These are phyloP conservation scores for Termitomyces sp. DNA, from an alignment of 768 basidiomycete species.

Conservation along the genomic window DNA sequence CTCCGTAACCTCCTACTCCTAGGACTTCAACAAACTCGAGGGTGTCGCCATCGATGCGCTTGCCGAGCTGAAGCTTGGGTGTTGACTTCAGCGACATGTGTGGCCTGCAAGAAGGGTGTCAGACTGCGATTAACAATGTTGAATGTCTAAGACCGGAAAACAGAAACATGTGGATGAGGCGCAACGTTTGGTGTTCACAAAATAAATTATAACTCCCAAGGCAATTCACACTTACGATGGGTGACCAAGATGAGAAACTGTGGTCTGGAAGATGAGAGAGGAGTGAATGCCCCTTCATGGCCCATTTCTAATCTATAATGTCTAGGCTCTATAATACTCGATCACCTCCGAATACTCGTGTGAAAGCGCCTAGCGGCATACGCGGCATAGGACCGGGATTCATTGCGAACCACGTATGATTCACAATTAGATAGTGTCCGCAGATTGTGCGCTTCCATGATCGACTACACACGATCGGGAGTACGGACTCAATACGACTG, in stretches of 20 bases:
- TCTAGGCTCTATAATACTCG: constrained; percentile 1
- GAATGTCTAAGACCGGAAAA: constrained; percentile 4
- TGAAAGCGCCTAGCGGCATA: not conserved
- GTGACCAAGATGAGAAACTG: not conserved
- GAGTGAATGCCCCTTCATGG: not conserved
- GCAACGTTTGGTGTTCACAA: not conserved
- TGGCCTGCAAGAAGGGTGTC: constrained; percentile 3
- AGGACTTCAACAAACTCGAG: constrained; percentile 84
- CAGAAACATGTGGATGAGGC: not conserved
- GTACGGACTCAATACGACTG: not conserved
- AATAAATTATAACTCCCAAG: not conserved
- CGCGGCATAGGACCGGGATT: not conserved
- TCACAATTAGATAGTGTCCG: not conserved
- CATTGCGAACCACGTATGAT: not conserved
- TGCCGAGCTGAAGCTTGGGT: constrained; percentile 57
- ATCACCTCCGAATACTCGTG: not conserved
- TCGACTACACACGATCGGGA: not conserved
- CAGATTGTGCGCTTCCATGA: not conserved
- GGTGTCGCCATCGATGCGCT: constrained; percentile 75
- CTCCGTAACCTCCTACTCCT: constrained; percentile 92
- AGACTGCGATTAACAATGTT: not conserved
- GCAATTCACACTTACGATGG: not conserved
- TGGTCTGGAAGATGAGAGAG: not conserved
- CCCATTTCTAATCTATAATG: not conserved
- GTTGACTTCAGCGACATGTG: constrained; percentile 14